These are phyloP conservation scores for Conticribra guillardii DNA, from an alignment of 108 stramenopile species.

Conservation along the genomic window DNA sequence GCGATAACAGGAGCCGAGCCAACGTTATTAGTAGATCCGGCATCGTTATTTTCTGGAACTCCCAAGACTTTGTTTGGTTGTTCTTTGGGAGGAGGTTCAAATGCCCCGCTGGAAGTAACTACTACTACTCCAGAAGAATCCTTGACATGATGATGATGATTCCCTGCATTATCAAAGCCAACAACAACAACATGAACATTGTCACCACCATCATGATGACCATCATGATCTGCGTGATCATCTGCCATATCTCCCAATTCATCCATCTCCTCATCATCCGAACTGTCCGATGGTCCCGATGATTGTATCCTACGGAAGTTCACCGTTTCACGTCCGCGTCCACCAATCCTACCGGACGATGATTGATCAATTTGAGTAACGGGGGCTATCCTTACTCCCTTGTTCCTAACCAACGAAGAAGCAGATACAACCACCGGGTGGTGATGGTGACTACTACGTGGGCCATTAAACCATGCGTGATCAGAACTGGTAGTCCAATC, in stretches of 20 bases:
- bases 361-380: no score
- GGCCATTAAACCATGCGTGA: no score
- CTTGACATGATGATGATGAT: slow-evolving; percentile 10
- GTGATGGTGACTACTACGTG: no score
- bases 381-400: no score
- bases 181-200: background rate
- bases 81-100: slow-evolving; percentile 12
- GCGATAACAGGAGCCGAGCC: no score
- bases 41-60: no score
- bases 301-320: slow-evolving; percentile 40
- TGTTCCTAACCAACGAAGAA: no score
- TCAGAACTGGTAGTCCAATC: no score
- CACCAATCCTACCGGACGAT: no score
- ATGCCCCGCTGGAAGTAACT: slow-evolving; percentile 15
- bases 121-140: background rate
- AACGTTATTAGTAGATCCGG: no score
- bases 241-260: slow-evolving; percentile 19
- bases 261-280: slow-evolving; percentile 30
- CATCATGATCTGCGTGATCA: background rate
- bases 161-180: slow-evolving; percentile 10
- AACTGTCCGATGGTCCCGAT: slow-evolving; percentile 15
- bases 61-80: background rate
- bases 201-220: slow-evolving; percentile 6
- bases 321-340: no score
- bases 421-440: no score